These are phyloP conservation scores for Saksenaea oblongispora DNA, from an alignment of 371 early-diverging fungal species.

Conservation along the genomic window DNA sequence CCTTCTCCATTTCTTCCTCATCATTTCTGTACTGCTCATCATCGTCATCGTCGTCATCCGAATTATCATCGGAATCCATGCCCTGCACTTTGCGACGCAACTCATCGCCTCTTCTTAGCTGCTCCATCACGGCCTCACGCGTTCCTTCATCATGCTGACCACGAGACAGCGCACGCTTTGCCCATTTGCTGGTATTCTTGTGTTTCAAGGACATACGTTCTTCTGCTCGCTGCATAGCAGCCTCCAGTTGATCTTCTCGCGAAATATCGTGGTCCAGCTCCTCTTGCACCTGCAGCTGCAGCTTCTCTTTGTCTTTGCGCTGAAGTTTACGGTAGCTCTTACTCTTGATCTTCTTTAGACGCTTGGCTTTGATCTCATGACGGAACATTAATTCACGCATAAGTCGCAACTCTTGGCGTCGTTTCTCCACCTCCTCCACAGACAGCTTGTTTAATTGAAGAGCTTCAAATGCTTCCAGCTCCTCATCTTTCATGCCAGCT, in stretches of 20 bases:
- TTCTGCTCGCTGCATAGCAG: slow-evolving; percentile 80
- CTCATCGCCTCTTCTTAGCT: slow-evolving; percentile 80
- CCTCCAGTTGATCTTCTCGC: slow-evolving; percentile 60
- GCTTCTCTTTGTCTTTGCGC: slow-evolving; percentile 66
- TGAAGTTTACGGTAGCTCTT: slow-evolving; percentile 88
- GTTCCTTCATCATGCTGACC: slow-evolving; percentile 72
- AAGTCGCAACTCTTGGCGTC: slow-evolving; percentile 79
- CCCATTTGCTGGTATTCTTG: slow-evolving; percentile 95
- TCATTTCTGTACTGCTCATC: slow-evolving; percentile 44
- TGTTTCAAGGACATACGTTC: slow-evolving; percentile 94
- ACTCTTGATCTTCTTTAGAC: slow-evolving; percentile 95
- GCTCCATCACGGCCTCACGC: slow-evolving; percentile 84
- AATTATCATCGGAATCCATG: slow-evolving; percentile 54
- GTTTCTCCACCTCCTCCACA: slow-evolving; percentile 75
- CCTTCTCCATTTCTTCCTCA: slow-evolving; percentile 30
- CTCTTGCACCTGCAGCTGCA: slow-evolving; percentile 40
- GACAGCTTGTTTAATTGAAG: slow-evolving; percentile 79
- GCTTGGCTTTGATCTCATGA: slow-evolving; percentile 88
- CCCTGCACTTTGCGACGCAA: slow-evolving; percentile 84
- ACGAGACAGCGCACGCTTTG: slow-evolving; percentile 74
- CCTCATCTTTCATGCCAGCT: slow-evolving; percentile 78
- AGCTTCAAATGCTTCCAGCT: slow-evolving; percentile 81
- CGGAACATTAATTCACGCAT: slow-evolving; percentile 95
- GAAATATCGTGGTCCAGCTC: slow-evolving; percentile 77
- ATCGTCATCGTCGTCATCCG: slow-evolving; percentile 55